Evolutionary conservation across 805 yeast species (phyloP).

Genomic region (Jamesozyma jinghongensis): DNA sequence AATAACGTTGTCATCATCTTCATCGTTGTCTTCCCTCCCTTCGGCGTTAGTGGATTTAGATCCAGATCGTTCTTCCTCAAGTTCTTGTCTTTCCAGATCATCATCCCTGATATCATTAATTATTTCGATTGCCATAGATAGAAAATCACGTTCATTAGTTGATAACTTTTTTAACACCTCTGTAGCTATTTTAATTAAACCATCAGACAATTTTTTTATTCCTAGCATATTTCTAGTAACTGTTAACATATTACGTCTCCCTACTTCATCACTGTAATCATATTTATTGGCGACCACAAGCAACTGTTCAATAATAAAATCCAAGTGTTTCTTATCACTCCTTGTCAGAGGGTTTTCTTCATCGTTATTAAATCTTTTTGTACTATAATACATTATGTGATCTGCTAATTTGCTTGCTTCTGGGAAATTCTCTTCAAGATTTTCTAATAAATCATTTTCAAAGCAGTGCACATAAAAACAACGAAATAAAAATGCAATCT

Average conservation of each 20-base stretch:
- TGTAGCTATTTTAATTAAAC: constrained; percentile 46
- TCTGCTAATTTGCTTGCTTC: constrained; percentile 67
- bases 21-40: constrained; percentile 19
- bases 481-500: constrained; percentile 63
- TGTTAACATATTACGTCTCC: constrained; percentile 66
- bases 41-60: constrained; percentile 7
- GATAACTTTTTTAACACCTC: constrained; percentile 62
- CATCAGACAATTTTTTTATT: constrained; percentile 46
- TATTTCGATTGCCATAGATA: constrained; percentile 75
- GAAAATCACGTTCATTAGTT: constrained; percentile 73
- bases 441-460: constrained; percentile 41
- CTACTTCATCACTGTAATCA: constrained; percentile 86
- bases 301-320: constrained; percentile 68
- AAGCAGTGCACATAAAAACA: constrained; percentile 58
- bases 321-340: constrained; percentile 48
- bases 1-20: constrained; percentile 30
- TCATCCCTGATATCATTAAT: constrained; percentile 77
- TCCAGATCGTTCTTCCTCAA: constrained; percentile 12
- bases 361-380: constrained; percentile 31
- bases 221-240: constrained; percentile 51
- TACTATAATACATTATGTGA: constrained; percentile 47
- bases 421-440: constrained; percentile 63
- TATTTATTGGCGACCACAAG: constrained; percentile 56
- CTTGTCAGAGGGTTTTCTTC: constrained; percentile 14
- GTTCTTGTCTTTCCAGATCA: constrained; percentile 34